Conservation (phyloP, 2,329 filamentous ascomycete genomes). For the Venturia nashicola region DNA sequence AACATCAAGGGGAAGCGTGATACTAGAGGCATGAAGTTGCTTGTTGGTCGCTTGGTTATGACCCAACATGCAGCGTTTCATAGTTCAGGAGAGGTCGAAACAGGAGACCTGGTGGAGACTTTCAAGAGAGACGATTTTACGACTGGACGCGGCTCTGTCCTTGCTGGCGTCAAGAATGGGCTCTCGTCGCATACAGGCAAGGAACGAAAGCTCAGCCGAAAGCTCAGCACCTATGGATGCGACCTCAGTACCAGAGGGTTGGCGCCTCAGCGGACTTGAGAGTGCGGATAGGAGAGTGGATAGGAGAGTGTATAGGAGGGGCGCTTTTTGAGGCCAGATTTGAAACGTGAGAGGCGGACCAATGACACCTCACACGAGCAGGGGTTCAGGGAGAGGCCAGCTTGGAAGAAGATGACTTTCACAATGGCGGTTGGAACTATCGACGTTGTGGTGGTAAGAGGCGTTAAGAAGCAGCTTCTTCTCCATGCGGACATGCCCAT, state of each 20-base stretch:
- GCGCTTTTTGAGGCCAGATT: background rate
- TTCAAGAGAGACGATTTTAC: background rate
- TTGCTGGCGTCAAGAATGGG: background rate
- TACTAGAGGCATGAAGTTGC: background rate
- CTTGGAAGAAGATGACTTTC: background rate
- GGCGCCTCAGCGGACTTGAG: background rate
- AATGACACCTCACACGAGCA: background rate
- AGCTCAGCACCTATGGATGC: background rate
- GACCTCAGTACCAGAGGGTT: background rate
- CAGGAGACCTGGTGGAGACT: background rate
- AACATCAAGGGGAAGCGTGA: background rate
- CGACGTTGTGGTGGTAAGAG: background rate
- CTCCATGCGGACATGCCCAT: too few species aligned
- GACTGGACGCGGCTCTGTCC: background rate
- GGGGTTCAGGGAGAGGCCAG: too few species aligned
- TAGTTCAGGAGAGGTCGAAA: background rate
- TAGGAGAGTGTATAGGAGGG: too few species aligned
- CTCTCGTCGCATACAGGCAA: background rate
- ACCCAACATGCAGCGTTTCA: constrained; percentile 4
- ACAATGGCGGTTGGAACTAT: background rate
- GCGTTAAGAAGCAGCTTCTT: background rate
- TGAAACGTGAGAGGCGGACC: background rate
- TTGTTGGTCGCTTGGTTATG: background rate
- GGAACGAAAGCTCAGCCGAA: background rate
- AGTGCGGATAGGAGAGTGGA: too few species aligned